A percentile compares a stretch with the other conserved stretches of the same genome.
Conservation (phyloP, 257 asterid genomes). For the Lantana camara region DNA sequence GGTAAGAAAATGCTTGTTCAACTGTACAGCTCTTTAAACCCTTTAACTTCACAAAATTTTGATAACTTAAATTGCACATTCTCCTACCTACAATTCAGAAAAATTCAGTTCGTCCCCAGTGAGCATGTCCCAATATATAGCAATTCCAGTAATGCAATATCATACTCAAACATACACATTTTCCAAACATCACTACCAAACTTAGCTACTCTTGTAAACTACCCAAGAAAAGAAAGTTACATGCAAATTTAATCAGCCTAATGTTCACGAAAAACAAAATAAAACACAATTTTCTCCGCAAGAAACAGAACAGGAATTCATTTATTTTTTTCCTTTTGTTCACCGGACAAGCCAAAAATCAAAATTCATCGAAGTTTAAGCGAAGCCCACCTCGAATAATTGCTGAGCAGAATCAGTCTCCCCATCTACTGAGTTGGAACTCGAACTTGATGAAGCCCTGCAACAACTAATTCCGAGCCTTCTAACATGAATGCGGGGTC, state of each 20-base stretch:
- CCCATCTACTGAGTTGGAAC: conserved; percentile 41
- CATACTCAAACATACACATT: neutral
- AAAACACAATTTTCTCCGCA: neutral
- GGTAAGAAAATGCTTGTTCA: neutral
- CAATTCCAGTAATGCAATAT: neutral
- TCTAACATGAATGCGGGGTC: conserved; percentile 23
- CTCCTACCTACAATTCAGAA: neutral
- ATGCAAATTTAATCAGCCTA: conserved; percentile 9
- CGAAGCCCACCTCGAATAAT: conserved; percentile 52
- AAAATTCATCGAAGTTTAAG: neutral
- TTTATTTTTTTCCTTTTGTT: neutral
- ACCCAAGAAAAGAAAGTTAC: neutral
- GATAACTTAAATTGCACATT: too few species aligned
- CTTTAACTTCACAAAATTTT: neutral
- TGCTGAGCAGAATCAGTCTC: conserved; percentile 54
- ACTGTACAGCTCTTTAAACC: too few species aligned
- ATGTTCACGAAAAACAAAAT: too few species aligned
- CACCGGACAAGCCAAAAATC: neutral
- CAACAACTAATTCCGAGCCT: conserved; percentile 35
- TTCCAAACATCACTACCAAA: conserved; percentile 5
- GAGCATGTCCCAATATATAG: neutral
- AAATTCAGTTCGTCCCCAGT: neutral
- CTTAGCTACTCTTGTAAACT: neutral
- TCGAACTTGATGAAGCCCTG: conserved; percentile 42
- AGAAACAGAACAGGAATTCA: conserved; percentile 9